phyloP scores from a whole-genome alignment of 2,329 filamentous ascomycete species.

The Aspergillus sp. region DNA sequence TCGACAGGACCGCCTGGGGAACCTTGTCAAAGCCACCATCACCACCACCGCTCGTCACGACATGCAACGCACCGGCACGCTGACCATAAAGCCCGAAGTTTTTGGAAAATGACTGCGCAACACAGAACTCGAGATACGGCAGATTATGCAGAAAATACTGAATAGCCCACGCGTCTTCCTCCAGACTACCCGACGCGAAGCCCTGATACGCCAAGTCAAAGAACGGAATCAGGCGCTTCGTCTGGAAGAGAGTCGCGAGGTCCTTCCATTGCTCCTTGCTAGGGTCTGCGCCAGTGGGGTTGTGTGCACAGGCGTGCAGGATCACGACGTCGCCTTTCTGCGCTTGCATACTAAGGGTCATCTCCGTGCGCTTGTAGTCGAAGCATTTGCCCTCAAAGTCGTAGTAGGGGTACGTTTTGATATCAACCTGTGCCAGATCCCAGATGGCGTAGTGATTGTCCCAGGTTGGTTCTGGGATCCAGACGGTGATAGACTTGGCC shows the following conservation, averaged over 20 bases:
- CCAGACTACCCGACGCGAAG: constrained; percentile 78
- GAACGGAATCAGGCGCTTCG: constrained; percentile 16
- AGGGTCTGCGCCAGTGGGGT: constrained; percentile 91
- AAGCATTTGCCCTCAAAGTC: constrained; percentile 73
- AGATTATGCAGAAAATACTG: constrained; percentile 62
- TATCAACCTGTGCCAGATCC: constrained; percentile 58
- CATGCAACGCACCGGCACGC: constrained; percentile 87
- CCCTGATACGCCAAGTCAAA: constrained; percentile 95
- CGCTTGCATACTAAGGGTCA: constrained; percentile 46
- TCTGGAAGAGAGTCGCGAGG: constrained; percentile 69
- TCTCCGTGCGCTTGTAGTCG: constrained; percentile 76
- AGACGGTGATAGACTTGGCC: constrained; percentile 58
- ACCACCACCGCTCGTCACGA: constrained; percentile 52
- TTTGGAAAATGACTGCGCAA: constrained; percentile 16
- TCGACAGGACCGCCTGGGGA: constrained; percentile 63
- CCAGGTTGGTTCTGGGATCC: constrained; percentile 91
- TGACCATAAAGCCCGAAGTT: constrained; percentile 76
- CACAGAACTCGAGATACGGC: constrained; percentile 7
- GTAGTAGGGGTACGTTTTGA: constrained; percentile 73
- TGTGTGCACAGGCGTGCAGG: constrained; percentile 90
- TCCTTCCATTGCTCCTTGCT: constrained; percentile 86
- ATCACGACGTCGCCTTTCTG: constrained; percentile 71
- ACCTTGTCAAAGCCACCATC: constrained; percentile 51
- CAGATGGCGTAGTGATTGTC: constrained; percentile 97
- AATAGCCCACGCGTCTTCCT: constrained; percentile 72